Evolutionary conservation across 768 basidiomycete species (phyloP).

Genomic region (Suillus paluster): DNA sequence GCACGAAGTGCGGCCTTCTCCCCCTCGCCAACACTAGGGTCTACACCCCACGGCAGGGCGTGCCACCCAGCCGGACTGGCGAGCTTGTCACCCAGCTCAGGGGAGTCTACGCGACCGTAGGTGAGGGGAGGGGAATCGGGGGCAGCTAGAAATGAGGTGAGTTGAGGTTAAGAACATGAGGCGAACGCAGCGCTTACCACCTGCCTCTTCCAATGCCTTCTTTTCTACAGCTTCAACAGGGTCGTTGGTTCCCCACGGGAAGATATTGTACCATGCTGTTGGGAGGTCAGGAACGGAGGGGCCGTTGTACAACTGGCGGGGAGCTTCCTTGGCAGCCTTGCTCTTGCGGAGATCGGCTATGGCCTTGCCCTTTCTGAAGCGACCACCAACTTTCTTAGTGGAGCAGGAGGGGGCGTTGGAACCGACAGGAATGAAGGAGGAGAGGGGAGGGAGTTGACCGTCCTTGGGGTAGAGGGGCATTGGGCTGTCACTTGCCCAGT

Average conservation of each 20-base stretch:
- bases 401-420: slow-evolving; percentile 21
- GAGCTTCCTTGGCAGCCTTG: slow-evolving; percentile 21
- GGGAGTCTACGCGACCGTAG: slow-evolving; percentile 41
- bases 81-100: slow-evolving; percentile 72
- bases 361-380: slow-evolving; percentile 21
- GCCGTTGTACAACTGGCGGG: not conserved
- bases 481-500: slow-evolving; percentile 89
- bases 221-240: slow-evolving; percentile 55
- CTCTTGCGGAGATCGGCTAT: slow-evolving; percentile 14
- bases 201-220: slow-evolving; percentile 21
- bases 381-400: not conserved
- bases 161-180: not conserved
- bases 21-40: slow-evolving; percentile 49
- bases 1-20: slow-evolving; percentile 8
- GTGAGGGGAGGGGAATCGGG: slow-evolving; percentile 13
- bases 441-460: slow-evolving; percentile 26
- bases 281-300: slow-evolving; percentile 16
- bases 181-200: slow-evolving; percentile 13
- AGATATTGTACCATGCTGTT: slow-evolving; percentile 70
- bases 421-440: slow-evolving; percentile 29
- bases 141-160: slow-evolving; percentile 15
- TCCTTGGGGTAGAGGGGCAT: slow-evolving; percentile 35
- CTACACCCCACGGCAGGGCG: slow-evolving; percentile 68
- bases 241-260: slow-evolving; percentile 85
- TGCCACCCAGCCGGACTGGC: slow-evolving; percentile 96